phyloP scores from a whole-genome alignment of 1,284 basidiomycete genomes.

The Omphalotus olearius region DNA sequence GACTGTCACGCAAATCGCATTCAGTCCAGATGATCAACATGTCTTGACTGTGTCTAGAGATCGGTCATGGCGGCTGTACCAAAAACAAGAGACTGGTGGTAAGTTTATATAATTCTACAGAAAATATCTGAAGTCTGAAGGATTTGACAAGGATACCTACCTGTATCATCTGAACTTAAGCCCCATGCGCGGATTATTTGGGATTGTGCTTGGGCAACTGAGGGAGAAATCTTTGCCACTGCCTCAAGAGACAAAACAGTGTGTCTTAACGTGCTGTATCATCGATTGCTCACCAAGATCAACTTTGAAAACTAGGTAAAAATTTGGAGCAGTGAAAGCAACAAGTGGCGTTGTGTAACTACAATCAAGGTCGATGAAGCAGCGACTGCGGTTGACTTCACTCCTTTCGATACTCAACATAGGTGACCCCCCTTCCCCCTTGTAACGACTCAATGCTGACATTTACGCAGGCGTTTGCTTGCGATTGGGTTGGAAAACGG shows the following conservation, averaged over 20 bases:
- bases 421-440: slow-evolving; percentile 31
- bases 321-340: slow-evolving; percentile 50
- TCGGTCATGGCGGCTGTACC: slow-evolving; percentile 88
- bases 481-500: slow-evolving; percentile 75
- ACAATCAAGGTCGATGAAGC: slow-evolving; percentile 61
- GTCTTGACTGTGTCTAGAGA: slow-evolving; percentile 89
- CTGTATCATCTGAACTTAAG: slow-evolving; percentile 63
- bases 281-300: not conserved
- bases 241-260: slow-evolving; percentile 97
- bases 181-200: slow-evolving; percentile 93
- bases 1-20: slow-evolving; percentile 87
- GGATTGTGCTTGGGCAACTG: slow-evolving; percentile 84
- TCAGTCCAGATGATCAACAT: slow-evolving; percentile 78
- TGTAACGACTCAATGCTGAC: slow-evolving; percentile 6
- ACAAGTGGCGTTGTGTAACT: slow-evolving; percentile 46
- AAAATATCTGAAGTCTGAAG: not conserved
- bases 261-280: slow-evolving; percentile 16
- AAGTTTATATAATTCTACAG: slow-evolving; percentile 9
- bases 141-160: slow-evolving; percentile 45
- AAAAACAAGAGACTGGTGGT: slow-evolving; percentile 39
- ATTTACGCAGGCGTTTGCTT: slow-evolving; percentile 44
- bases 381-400: slow-evolving; percentile 70
- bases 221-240: slow-evolving; percentile 81
- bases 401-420: slow-evolving; percentile 31
- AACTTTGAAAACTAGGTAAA: slow-evolving; percentile 50